These are phyloP conservation scores for Cystobasidium ongulense DNA, from an alignment of 768 basidiomycete genomes.

Conservation along the genomic window DNA sequence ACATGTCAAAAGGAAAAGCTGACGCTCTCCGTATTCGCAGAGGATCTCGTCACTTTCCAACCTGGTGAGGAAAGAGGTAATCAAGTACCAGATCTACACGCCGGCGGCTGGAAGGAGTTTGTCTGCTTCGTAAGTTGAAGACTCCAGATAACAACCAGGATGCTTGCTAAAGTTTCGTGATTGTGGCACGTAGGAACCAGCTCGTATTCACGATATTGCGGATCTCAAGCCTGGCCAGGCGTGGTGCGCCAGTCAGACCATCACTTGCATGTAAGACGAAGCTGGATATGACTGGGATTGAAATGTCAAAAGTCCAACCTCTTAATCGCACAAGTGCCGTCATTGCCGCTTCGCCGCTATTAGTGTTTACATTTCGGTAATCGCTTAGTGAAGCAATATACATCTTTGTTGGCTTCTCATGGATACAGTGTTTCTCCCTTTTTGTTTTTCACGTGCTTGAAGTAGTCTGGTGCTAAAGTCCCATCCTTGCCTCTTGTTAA, in stretches of 20 bases:
- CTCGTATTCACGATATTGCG: neutral
- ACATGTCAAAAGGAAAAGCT: neutral
- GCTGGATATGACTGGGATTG: no score
- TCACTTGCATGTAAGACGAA: neutral
- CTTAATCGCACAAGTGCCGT: no score
- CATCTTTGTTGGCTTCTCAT: neutral
- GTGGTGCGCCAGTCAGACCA: neutral
- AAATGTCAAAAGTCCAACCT: no score
- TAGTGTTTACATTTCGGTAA: no score
- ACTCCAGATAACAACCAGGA: neutral
- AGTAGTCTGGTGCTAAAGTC: slow-evolving; percentile 57
- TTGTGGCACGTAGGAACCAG: neutral
- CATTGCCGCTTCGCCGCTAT: no score
- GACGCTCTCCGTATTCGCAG: neutral
- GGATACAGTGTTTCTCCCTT: slow-evolving; percentile 23
- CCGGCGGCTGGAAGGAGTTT: slow-evolving; percentile 1
- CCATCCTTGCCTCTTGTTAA: slow-evolving; percentile 71
- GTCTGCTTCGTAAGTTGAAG: neutral
- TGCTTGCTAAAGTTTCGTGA: neutral
- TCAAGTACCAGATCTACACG: neutral
- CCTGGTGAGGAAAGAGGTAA: slow-evolving; percentile 12
- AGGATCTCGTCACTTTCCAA: slow-evolving; percentile 10
- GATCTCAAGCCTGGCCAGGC: neutral
- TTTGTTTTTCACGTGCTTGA: slow-evolving; percentile 57
- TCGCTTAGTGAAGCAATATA: neutral